Conservation (phyloP, 208 protist species). For the Leptomonas seymouri region DNA sequence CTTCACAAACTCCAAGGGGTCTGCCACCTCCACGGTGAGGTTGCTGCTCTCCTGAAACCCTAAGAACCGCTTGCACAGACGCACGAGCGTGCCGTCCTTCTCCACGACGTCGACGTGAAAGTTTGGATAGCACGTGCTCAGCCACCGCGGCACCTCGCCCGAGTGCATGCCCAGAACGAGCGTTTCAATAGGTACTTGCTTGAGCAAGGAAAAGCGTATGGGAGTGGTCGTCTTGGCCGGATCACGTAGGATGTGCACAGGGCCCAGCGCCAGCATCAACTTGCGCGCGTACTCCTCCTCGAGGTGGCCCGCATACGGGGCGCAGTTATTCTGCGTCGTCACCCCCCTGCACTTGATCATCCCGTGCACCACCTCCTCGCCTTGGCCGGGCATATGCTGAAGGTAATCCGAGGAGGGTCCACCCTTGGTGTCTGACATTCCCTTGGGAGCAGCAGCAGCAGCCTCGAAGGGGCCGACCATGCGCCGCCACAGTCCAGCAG, state of each 20-base stretch:
- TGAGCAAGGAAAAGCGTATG: conserved; percentile 70
- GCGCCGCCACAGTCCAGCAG: conserved; percentile 14
- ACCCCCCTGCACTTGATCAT: conserved; percentile 86
- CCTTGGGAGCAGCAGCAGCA: neutral
- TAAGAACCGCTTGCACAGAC: conserved; percentile 72
- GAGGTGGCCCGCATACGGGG: conserved; percentile 73
- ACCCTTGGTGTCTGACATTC: neutral
- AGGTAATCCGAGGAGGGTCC: conserved; percentile 44
- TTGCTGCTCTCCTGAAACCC: conserved; percentile 84
- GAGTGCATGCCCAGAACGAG: conserved; percentile 86
- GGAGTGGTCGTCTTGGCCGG: conserved; percentile 59
- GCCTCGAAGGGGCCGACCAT: conserved; percentile 19
- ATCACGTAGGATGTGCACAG: conserved; percentile 82
- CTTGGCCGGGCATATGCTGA: conserved; percentile 68
- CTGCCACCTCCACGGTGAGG: conserved; percentile 54
- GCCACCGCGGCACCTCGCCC: conserved; percentile 82
- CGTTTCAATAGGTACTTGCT: conserved; percentile 64
- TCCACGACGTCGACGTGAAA: conserved; percentile 87
- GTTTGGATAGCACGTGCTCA: conserved; percentile 83
- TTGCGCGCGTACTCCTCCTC: conserved; percentile 83
- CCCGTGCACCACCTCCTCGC: conserved; percentile 75
- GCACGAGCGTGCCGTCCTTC: conserved; percentile 79
- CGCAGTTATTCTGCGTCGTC: conserved; percentile 81
- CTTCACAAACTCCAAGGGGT: conserved; percentile 75
- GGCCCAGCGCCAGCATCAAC: conserved; percentile 83